A percentile compares a stretch with the other conserved stretches of the same genome.
Evolutionary conservation across 139 green algal genomes (phyloP).

Genomic region (Trebouxia sp.): DNA sequence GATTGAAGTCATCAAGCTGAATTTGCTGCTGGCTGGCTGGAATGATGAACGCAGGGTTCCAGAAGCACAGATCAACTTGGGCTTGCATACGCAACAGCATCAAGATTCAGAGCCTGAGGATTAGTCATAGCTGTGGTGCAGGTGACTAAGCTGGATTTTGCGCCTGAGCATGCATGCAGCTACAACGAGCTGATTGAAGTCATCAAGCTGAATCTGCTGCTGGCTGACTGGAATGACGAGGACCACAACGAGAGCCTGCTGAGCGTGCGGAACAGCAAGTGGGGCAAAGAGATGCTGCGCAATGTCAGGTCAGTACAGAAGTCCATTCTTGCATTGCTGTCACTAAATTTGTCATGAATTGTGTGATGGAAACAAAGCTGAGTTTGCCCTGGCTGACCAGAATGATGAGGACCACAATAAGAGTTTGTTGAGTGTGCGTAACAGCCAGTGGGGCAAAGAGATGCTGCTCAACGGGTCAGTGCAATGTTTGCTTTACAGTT

Average conservation of each 20-base stretch:
- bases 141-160: conserved; percentile 81
- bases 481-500: too few relatives aligned
- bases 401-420: conserved; percentile 84
- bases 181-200: conserved; percentile 86
- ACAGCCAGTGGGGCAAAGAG: conserved; percentile 58
- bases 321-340: neutral
- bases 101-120: too few relatives aligned
- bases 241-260: conserved; percentile 87
- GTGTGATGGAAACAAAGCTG: conserved; percentile 76
- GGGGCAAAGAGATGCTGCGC: conserved; percentile 66
- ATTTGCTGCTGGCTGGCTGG: conserved; percentile 91
- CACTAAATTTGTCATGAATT: conserved; percentile 42
- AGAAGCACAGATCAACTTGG: too few relatives aligned
- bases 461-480: conserved; percentile 87
- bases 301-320: conserved; percentile 65
- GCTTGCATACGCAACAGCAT: too few relatives aligned
- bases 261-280: conserved; percentile 49
- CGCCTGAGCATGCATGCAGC: conserved; percentile 68
- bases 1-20: conserved; percentile 71
- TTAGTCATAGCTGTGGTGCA: too few relatives aligned
- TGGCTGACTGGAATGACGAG: conserved; percentile 88
- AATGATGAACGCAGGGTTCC: too few relatives aligned
- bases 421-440: conserved; percentile 64
- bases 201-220: conserved; percentile 84
- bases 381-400: conserved; percentile 89